A percentile compares a stretch with the other conserved stretches of the same genome.
Evolutionary conservation across 768 basidiomycete genomes (phyloP).

Genomic region (Saitozyma sp.): DNA sequence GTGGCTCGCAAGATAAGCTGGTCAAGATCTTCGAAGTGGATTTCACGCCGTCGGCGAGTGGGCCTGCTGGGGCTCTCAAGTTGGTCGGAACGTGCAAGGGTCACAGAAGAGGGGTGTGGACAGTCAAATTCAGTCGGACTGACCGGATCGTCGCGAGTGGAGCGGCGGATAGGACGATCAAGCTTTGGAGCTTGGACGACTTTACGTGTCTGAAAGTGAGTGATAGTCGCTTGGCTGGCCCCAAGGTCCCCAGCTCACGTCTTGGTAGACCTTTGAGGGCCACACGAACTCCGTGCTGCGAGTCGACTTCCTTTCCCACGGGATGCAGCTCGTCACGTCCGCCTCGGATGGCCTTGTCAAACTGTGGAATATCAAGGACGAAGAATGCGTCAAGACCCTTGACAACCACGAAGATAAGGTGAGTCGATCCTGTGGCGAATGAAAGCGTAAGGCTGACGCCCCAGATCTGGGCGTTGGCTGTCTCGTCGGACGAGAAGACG

Average conservation of each 20-base stretch:
- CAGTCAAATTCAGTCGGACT: conserved; percentile 77
- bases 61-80: conserved; percentile 68
- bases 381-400: conserved; percentile 81
- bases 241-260: background rate
- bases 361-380: conserved; percentile 86
- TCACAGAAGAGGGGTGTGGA: conserved; percentile 96
- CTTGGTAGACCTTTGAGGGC: conserved; percentile 82
- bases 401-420: conserved; percentile 99
- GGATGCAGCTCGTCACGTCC: conserved; percentile 81
- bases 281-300: conserved; percentile 95
- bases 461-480: conserved; percentile 93
- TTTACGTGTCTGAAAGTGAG: conserved; percentile 75
- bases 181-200: conserved; percentile 90
- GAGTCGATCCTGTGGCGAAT: conserved; percentile 34
- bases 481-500: conserved; percentile 75
- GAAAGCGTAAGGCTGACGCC: background rate
- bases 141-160: conserved; percentile 87
- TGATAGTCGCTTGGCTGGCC: background rate
- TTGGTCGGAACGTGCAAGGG: conserved; percentile 87
- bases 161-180: conserved; percentile 91
- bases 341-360: conserved; percentile 95
- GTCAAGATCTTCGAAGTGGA: conserved; percentile 84
- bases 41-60: conserved; percentile 54
- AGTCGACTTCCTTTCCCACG: conserved; percentile 82
- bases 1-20: conserved; percentile 93